Evolutionary conservation across 345 rosid species (phyloP), one percentile per base, ranked within the genome.

Genomic region (Populus alba): DNA sequence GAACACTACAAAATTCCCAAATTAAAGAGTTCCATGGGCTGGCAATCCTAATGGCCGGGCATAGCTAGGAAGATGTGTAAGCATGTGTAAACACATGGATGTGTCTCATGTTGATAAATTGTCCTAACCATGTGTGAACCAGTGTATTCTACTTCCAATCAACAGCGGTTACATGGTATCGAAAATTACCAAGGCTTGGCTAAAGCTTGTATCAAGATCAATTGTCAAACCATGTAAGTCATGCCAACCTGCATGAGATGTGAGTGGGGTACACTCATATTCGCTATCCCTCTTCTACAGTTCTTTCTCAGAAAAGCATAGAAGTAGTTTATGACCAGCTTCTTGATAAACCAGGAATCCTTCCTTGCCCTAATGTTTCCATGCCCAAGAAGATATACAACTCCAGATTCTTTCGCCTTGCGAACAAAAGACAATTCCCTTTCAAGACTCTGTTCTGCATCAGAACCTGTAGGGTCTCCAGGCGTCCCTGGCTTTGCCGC

Each of bases 331-430:
- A 97, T 94, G 38, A 88, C 88, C 72, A 97, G 81, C 87, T 97
- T 97, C 90, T 97, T 97, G 68, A 92, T 81, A 82, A 97, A 97
- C 99, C 98, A 97, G 6, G 99, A 97, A 78, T 97, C 96, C 82
- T 94, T 97, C 83, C 93, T 91, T 49, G 99, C 98, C 78, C 99
- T 87, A 45, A 97, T 97, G 79, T 94, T 98, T 0, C 99, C 99
- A 20, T 94, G 99, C 29, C 99, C 99, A 0, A 97, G 98, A 80
- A 97, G 91, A 90, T 97, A 94, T 74, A 97, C 99, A 0, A 97
- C 96, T 45, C 98, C 99, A 12, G 94, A 92, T 81, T 91, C 97
- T 86, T 92, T 91, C 15, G 99, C 98, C 86, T 89, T 91, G 81
- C 86, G 92, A 78, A 97, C 89, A 83, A 97, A 97, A 41, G 98